Conservation (phyloP, 1,284 basidiomycete species). For the Fomitiporia mediterranea region DNA sequence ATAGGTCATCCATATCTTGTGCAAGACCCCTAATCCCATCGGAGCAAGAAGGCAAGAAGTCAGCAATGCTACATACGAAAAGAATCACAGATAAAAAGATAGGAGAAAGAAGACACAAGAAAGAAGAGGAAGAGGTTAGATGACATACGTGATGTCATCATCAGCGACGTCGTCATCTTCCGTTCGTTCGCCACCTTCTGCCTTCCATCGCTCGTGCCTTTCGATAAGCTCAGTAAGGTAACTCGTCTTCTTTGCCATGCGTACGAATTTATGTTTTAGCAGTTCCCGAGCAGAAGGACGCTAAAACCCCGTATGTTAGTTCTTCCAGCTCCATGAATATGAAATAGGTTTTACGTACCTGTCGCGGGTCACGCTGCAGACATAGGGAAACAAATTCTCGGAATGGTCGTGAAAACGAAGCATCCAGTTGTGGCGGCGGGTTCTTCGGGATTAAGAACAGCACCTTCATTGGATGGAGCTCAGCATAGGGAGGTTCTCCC, state of each 20-base stretch:
- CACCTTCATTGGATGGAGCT: slow-evolving; percentile 99
- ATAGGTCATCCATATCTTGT: slow-evolving; percentile 78
- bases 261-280: slow-evolving; percentile 93
- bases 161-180: slow-evolving; percentile 49
- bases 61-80: no score
- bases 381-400: slow-evolving; percentile 92
- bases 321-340: slow-evolving; percentile 7
- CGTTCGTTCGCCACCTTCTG: slow-evolving; percentile 77
- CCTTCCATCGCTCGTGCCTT: slow-evolving; percentile 88
- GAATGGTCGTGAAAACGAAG: slow-evolving; percentile 87
- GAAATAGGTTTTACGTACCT: slow-evolving; percentile 35
- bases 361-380: slow-evolving; percentile 89
- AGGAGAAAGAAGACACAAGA: no score
- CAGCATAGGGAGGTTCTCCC: slow-evolving; percentile 96
- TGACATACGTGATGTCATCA: background rate
- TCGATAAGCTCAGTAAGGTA: slow-evolving; percentile 96
- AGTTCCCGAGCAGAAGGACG: slow-evolving; percentile 93
- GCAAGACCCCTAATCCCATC: slow-evolving; percentile 40
- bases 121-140: background rate
- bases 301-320: slow-evolving; percentile 35
- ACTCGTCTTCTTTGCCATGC: slow-evolving; percentile 89
- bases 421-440: slow-evolving; percentile 85
- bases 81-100: no score
- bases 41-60: slow-evolving; percentile 17
- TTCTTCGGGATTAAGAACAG: slow-evolving; percentile 99